A percentile compares a stretch with the other conserved stretches of the same genome.
Evolutionary conservation across 2,329 filamentous ascomycete genomes (phyloP).

Genomic region (Aspergillus awamori): DNA sequence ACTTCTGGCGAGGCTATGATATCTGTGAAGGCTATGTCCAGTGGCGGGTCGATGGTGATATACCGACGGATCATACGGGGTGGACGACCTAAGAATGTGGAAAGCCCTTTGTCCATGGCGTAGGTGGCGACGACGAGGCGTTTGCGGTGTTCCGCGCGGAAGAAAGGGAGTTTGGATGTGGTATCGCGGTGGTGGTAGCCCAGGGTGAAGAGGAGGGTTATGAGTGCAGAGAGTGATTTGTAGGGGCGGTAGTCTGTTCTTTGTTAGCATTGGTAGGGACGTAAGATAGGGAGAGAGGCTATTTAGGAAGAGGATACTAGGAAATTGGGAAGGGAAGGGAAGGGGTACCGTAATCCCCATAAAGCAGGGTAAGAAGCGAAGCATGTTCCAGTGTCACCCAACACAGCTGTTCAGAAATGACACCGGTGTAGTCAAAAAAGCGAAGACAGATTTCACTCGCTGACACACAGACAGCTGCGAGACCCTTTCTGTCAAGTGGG

Average conservation of each 20-base stretch:
- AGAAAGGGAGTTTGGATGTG: neutral
- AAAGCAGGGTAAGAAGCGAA: neutral
- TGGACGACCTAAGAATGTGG: neutral
- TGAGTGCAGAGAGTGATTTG: neutral
- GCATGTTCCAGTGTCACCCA: neutral
- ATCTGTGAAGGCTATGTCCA: neutral
- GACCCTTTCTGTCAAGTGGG: neutral
- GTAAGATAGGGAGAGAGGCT: neutral
- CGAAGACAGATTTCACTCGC: neutral
- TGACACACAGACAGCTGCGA: neutral
- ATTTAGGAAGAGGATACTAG: neutral
- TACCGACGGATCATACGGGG: neutral
- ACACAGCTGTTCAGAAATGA: neutral
- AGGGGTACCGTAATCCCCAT: neutral
- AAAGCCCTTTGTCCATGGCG: neutral
- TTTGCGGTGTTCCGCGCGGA: neutral
- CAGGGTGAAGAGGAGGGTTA: neutral
- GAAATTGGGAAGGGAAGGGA: neutral
- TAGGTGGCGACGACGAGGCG: neutral
- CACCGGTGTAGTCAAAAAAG: neutral
- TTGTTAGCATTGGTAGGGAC: neutral
- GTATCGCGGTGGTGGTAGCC: neutral
- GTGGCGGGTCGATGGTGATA: neutral
- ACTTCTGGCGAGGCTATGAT: neutral
- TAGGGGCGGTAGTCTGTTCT: neutral